Base-by-base conservation (phyloP, 352 stramenopile genomes). In the Globisporangium canariense region DNA sequence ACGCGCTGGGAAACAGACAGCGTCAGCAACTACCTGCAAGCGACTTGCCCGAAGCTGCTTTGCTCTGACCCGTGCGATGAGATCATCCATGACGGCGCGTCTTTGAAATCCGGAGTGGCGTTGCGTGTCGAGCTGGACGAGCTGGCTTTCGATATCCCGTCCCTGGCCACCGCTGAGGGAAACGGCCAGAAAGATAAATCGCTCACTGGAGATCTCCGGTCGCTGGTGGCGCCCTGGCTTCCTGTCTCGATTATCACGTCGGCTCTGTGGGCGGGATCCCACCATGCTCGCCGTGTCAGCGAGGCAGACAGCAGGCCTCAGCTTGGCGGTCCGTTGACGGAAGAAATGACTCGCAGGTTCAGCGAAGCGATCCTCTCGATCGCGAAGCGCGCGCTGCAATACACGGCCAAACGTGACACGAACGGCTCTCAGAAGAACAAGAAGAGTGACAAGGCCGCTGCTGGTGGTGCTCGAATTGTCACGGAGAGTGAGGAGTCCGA, bases 1-100 rank as follows among this genome's bases (percentile, higher is more conserved):
- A 94, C 86, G 64, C 77, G 78, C 20, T 96, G 88, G 88, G 78
- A 94, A 41, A 94, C 86, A 0, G 76, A 96, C 59, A 94, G 86
- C 40, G 81, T 82, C 1, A 74, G 73, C 28, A 93, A 94, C 58
- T 94, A 90, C 53, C 51, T 94, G 20, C 69, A 77, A 1, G 81
- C 83, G n/a, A 72, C 69, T 1, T 96, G 88, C 63, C 74, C 80
- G 6, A 96, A 94, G 61, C 61, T 96, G 8, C 57, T 96, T 3
- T 96, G 88, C 64, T 96, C 86, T 0, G 86, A 96, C 52, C 74
- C 86, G 0, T 70, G 81, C 40, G 88, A 96, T 51, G 86, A 94
- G 52, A 94, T 96, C 45, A 93, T 96, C 41, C 65, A 81, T 2
- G 88, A 96, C 57, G 78, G 74, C 25, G 88, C 86, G 9, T 96